Base-by-base conservation (phyloP, 768 basidiomycete species). In the Pilatotrama ljubarskyi region DNA sequence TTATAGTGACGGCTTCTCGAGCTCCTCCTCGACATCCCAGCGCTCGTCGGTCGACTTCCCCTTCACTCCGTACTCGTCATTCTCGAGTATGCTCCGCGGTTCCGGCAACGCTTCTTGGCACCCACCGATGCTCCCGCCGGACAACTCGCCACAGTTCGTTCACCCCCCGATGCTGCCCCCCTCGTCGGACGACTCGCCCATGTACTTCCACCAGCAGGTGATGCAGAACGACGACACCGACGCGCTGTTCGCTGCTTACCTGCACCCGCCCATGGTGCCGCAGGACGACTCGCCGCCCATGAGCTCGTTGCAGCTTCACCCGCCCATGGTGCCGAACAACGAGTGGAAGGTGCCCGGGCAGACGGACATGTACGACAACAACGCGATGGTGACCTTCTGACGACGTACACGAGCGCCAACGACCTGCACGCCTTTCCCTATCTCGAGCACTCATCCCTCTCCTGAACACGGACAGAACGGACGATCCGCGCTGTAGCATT, bases 101-200 rank as follows among this genome's bases (percentile, higher is more conserved):
- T 82, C 82, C 62, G 64, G 61, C 59, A 82, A 74, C 29, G 62
- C 86, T 8, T 87, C 88, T 66, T 91, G 89, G 88, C 90, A 92
- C 72, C 88, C 90, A 2, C 86, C 89, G 10, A 87, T 88, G 81
- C 78, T 88, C 64, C 76, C 82, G 4, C 82, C 84, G 63, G 81
- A 66, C 51, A 43, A 79, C 55, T 85, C 85, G 3, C 82, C 83
- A 1, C 77, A 80, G 18, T 70, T 84, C 40, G 78, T 86, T 62
- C 89, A 91, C 61, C 88, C 89, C 9, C 86, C 87, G 2, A 87
- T 89, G 87, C 77, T 87, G 2, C 82, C 83, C 0, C 57, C 68
- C 40, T 29, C 66, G 35, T 20, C 74, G 5, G 84, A 84, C 35
- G 87, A 90, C 55, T 81, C 82, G 18, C 82, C 84, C 17, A 88